Evolutionary conservation across 1,284 basidiomycete species (phyloP).

Genomic region (Agroathelia rolfsii): DNA sequence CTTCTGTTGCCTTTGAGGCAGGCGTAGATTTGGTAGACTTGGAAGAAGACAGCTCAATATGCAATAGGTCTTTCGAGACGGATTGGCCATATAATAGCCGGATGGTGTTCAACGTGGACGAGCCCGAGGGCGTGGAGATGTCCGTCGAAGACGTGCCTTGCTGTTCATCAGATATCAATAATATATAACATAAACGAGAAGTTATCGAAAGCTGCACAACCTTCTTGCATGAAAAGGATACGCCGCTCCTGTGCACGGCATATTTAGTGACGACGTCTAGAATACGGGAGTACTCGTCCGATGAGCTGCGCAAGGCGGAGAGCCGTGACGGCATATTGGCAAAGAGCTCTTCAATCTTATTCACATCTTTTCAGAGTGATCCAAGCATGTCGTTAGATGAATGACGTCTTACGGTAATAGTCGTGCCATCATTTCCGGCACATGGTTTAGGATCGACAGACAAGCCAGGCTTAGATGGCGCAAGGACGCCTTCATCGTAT

Average conservation of each 20-base stretch:
- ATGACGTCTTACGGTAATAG: constrained; percentile 56
- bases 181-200: constrained; percentile 1
- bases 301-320: constrained; percentile 74
- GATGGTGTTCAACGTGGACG: constrained; percentile 66
- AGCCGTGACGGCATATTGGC: constrained; percentile 89
- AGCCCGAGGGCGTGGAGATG: constrained; percentile 70
- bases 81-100: constrained; percentile 74
- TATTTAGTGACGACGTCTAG: constrained; percentile 94
- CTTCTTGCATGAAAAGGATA: constrained; percentile 90
- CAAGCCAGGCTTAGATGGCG: constrained; percentile 59
- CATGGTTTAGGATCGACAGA: constrained; percentile 75
- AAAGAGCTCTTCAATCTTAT: constrained; percentile 89
- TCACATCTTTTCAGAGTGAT: constrained; percentile 6
- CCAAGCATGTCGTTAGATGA: not conserved
- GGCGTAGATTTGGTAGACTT: constrained; percentile 8
- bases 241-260: constrained; percentile 83
- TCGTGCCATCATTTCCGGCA: constrained; percentile 92
- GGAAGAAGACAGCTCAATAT: constrained; percentile 34
- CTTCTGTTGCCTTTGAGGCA: constrained; percentile 15
- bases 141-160: constrained; percentile 68
- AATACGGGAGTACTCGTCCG: constrained; percentile 90
- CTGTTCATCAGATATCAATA: constrained; percentile 29
- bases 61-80: constrained; percentile 75
- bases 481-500: constrained; percentile 69
- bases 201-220: constrained; percentile 25